These are phyloP conservation scores for Botryotinia calthae DNA, from an alignment of 2,329 filamentous ascomycete species.

Conservation along the genomic window DNA sequence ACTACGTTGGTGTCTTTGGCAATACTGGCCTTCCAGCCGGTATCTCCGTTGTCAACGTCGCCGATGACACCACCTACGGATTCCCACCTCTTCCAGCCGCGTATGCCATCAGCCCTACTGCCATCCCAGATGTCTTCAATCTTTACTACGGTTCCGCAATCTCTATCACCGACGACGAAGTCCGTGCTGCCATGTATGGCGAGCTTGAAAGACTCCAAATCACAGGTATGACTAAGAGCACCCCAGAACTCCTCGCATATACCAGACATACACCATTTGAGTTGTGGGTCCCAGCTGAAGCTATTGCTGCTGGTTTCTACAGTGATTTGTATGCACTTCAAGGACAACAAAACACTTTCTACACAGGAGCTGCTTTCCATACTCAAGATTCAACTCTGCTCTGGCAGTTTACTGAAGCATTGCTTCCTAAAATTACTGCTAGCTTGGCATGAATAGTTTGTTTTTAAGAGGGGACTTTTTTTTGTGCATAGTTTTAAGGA, in stretches of 20 bases:
- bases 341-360: constrained; percentile 46
- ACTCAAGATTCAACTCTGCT: constrained; percentile 37
- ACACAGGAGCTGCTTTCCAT: constrained; percentile 44
- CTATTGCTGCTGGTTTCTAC: constrained; percentile 44
- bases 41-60: constrained; percentile 34
- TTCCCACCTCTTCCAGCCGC: constrained; percentile 38
- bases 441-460: neutral
- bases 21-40: constrained; percentile 40
- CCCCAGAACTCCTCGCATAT: constrained; percentile 24
- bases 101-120: constrained; percentile 33
- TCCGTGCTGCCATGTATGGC: constrained; percentile 25
- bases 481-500: neutral
- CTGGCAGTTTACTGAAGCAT: constrained; percentile 36
- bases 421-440: constrained; percentile 27
- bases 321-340: constrained; percentile 44
- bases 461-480: neutral
- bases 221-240: constrained; percentile 12
- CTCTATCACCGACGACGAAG: constrained; percentile 21
- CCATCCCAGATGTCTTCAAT: constrained; percentile 22
- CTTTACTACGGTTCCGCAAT: constrained; percentile 25
- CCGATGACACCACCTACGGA: constrained; percentile 33
- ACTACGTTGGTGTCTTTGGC: constrained; percentile 42
- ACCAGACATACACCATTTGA: constrained; percentile 30
- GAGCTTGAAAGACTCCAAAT: constrained; percentile 21
- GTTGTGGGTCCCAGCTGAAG: constrained; percentile 34